Conservation (phyloP, 1,284 basidiomycete species). For the Melampsora americana region DNA sequence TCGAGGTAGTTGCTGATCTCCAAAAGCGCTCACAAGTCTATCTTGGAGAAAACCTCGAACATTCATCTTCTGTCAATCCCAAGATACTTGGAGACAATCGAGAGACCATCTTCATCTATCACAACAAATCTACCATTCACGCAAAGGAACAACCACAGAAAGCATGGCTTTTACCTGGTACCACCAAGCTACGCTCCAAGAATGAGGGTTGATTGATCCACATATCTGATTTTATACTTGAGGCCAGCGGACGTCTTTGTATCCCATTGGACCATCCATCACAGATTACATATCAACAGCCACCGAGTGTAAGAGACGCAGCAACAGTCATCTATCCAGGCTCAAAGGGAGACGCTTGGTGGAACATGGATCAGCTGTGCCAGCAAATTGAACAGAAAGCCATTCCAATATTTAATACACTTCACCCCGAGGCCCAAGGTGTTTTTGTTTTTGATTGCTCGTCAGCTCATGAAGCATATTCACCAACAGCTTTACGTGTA, state of each 20-base stretch:
- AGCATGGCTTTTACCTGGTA: conserved; percentile 12
- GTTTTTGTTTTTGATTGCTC: no score
- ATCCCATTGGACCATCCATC: background rate
- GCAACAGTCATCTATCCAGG: conserved; percentile 3
- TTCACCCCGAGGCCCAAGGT: no score
- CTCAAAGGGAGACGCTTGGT: no score
- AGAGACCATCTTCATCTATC: conserved; percentile 12
- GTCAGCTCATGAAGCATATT: no score
- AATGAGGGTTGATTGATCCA: conserved; percentile 3
- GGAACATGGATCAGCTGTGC: conserved; percentile 11
- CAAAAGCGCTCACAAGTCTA: conserved; percentile 1
- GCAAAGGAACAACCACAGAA: no score
- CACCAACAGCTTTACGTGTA: no score
- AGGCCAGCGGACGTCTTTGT: background rate
- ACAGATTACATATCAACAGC: background rate
- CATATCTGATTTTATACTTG: conserved; percentile 7
- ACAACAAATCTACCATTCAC: background rate
- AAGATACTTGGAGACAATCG: background rate
- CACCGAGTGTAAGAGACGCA: background rate
- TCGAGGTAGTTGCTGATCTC: background rate
- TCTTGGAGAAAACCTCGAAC: background rate
- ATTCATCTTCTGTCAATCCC: background rate
- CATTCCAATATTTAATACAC: no score
- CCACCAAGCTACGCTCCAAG: background rate
- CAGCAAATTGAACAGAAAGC: no score